phyloP scores from a whole-genome alignment of 805 yeast genomes.

The Lachancea sp. region DNA sequence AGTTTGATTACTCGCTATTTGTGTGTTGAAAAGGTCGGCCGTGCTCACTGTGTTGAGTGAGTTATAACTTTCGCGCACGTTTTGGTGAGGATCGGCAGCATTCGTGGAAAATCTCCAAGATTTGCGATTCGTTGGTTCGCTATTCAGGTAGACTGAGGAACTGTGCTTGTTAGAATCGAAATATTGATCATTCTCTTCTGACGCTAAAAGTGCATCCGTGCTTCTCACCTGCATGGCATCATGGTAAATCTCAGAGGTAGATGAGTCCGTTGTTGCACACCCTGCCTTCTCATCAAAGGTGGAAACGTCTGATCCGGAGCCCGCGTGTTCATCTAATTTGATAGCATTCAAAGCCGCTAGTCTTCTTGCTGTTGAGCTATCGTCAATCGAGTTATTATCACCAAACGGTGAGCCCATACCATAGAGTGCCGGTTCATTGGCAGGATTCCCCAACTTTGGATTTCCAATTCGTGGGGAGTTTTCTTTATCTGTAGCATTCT shows the following conservation, averaged over 20 bases:
- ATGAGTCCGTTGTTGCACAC: constrained; percentile 18
- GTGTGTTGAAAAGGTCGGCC: constrained; percentile 71
- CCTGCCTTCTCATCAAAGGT: constrained; percentile 28
- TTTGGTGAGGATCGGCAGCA: constrained; percentile 33
- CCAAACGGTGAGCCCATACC: constrained; percentile 26
- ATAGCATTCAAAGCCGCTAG: constrained; percentile 46
- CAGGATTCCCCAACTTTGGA: constrained; percentile 36
- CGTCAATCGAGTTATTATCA: constrained; percentile 24
- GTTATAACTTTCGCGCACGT: constrained; percentile 53
- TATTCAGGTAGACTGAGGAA: constrained; percentile 31
- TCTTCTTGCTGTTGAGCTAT: constrained; percentile 31
- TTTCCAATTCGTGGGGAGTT: constrained; percentile 34
- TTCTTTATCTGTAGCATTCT: constrained; percentile 23
- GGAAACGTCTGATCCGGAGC: constrained; percentile 49
- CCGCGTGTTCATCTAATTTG: constrained; percentile 44
- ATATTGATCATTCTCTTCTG: constrained; percentile 22
- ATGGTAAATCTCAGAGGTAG: constrained; percentile 27
- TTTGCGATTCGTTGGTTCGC: constrained; percentile 35
- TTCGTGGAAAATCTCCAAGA: constrained; percentile 52
- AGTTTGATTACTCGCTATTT: constrained; percentile 58
- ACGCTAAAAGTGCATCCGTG: constrained; percentile 35
- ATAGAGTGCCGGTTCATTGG: constrained; percentile 29
- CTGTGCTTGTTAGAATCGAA: constrained; percentile 28
- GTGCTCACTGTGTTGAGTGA: constrained; percentile 84
- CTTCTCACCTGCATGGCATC: constrained; percentile 38